These are phyloP conservation scores for Gynochthodes officinalis DNA, from an alignment of 257 asterid genomes.

Conservation along the genomic window DNA sequence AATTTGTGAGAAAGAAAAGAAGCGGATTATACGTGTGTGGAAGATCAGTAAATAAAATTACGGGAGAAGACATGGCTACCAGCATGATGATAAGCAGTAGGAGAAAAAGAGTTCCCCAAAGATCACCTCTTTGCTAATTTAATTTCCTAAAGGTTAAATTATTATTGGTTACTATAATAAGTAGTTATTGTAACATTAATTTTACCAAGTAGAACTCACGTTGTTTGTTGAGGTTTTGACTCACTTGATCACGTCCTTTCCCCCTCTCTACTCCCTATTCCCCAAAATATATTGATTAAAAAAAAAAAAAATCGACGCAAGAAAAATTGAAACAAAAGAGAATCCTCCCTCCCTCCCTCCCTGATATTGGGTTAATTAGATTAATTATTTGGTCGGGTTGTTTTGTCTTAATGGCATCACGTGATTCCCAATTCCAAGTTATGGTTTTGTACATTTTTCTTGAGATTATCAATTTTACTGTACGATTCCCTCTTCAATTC, in stretches of 20 bases:
- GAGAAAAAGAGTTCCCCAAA: slow-evolving; percentile 92
- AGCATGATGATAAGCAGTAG: slow-evolving; percentile 58
- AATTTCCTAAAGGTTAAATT: too few relatives aligned
- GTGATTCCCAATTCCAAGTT: slow-evolving; percentile 50
- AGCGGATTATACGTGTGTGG: slow-evolving; percentile 70
- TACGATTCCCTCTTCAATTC: slow-evolving; percentile 25
- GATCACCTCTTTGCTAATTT: slow-evolving; percentile 85
- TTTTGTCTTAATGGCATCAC: slow-evolving; percentile 91
- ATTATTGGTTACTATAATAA: not conserved
- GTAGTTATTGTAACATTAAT: not conserved
- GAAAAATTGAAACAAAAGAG: not conserved
- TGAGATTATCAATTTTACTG: slow-evolving; percentile 9
- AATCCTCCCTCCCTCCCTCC: not conserved
- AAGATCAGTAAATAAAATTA: slow-evolving; percentile 50
- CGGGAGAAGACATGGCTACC: slow-evolving; percentile 74
- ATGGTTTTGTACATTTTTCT: slow-evolving; percentile 30
- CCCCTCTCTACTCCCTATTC: not conserved
- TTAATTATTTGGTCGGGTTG: slow-evolving; percentile 85
- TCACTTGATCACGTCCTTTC: slow-evolving; percentile 2
- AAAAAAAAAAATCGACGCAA: not conserved
- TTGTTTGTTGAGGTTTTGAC: slow-evolving; percentile 13
- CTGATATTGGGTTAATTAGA: slow-evolving; percentile 48
- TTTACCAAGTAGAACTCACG: not conserved
- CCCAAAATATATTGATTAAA: not conserved
- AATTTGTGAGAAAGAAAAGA: slow-evolving; percentile 73